Percentiles rank a stretch among this genome's conserved stretches.
Evolutionary conservation across 306 rosid species (phyloP).

Genomic region (Hippophae rhamnoides): DNA sequence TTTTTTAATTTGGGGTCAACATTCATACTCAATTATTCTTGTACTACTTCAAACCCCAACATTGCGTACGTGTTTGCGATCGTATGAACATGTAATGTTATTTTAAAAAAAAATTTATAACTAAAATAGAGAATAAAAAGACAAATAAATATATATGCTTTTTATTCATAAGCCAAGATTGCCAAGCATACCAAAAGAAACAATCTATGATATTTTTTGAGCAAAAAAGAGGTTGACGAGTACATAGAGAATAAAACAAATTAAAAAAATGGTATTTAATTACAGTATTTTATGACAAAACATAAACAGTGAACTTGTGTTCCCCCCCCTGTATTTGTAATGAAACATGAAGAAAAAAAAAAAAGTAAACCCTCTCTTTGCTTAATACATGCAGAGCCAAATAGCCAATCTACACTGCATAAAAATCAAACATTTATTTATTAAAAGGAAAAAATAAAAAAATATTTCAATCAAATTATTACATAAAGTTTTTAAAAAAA

Average conservation of each 20-base stretch:
- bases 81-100: neutral
- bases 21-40: neutral
- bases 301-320: conserved; percentile 12
- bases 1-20: neutral
- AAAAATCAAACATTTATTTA: conserved; percentile 8
- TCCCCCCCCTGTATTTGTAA: conserved; percentile 6
- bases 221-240: conserved; percentile 11
- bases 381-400: conserved; percentile 24
- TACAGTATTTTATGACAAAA: conserved; percentile 54
- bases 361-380: conserved; percentile 23
- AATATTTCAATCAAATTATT: conserved; percentile 1
- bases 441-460: conserved; percentile 8
- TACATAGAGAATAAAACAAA: conserved; percentile 34
- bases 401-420: conserved; percentile 51
- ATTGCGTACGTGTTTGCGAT: no score
- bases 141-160: no score
- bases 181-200: neutral
- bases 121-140: no score
- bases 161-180: conserved; percentile 29
- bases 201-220: neutral
- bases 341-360: conserved; percentile 15
- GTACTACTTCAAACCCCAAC: no score
- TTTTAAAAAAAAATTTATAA: neutral
- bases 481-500: conserved; percentile 3
- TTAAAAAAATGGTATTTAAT: conserved; percentile 40